Percentiles rank a stretch among this genome's conserved stretches.
Conservation (phyloP, 2,329 filamentous ascomycete species). For the Monosporascus ibericus region DNA sequence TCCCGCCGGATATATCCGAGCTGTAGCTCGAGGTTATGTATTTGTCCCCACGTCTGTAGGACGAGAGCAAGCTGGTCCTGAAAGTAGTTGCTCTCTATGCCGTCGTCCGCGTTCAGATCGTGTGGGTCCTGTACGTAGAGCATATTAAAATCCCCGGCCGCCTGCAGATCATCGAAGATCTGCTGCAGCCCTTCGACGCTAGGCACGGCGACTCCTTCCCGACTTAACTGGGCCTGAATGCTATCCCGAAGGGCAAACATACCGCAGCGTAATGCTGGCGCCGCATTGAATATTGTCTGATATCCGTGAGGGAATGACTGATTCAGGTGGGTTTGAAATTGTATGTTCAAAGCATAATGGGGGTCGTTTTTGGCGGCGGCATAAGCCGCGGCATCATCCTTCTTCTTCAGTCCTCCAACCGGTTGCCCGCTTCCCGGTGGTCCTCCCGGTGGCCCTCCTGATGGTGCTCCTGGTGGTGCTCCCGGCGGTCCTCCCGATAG, state of each 20-base stretch:
- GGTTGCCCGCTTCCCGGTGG: neutral
- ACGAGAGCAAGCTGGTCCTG: neutral
- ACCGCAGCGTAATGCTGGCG: constrained; percentile 2
- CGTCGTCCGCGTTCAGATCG: neutral
- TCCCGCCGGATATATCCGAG: neutral
- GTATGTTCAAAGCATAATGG: neutral
- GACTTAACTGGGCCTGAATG: constrained; percentile 6
- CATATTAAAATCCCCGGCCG: neutral
- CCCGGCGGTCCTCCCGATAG: too few species aligned
- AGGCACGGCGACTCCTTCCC: neutral
- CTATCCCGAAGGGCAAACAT: constrained; percentile 10
- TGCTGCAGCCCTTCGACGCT: neutral
- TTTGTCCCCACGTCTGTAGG: neutral
- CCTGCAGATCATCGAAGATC: neutral
- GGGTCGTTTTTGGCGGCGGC: too few species aligned
- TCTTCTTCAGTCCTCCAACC: too few species aligned
- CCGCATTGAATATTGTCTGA: neutral
- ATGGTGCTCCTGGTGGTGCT: neutral
- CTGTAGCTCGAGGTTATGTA: neutral
- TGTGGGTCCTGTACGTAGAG: neutral
- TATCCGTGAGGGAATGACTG: constrained; percentile 6
- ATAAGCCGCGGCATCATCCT: too few species aligned
- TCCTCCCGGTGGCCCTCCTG: neutral
- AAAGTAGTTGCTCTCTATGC: neutral
- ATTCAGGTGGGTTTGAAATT: neutral